Percentiles rank a stretch among this genome's conserved stretches.
These are phyloP conservation scores for Pedinophyceae sp. DNA, from an alignment of 139 green algal species.

Conservation along the genomic window DNA sequence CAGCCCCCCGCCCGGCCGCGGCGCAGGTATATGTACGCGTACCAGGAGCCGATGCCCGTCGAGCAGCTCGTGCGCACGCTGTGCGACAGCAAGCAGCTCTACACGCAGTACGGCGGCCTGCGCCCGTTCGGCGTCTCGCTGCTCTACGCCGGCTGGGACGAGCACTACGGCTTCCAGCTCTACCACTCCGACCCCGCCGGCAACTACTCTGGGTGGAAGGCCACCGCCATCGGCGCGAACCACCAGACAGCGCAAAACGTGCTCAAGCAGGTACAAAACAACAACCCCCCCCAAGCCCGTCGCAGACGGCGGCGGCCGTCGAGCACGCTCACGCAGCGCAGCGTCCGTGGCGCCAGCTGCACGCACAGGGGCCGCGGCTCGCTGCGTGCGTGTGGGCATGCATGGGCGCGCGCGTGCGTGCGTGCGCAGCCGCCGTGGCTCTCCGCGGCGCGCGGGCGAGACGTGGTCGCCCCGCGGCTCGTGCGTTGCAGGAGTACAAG, in stretches of 20 bases:
- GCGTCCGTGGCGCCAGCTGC: too few species aligned
- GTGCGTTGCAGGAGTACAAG: slow-evolving; percentile 65
- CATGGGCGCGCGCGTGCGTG: too few species aligned
- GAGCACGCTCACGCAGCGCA: too few species aligned
- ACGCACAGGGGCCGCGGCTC: too few species aligned
- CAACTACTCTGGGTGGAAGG: slow-evolving; percentile 98
- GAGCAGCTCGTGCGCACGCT: slow-evolving; percentile 88
- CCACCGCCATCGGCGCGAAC: slow-evolving; percentile 82
- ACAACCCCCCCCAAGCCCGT: too few species aligned
- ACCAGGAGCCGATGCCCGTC: slow-evolving; percentile 91
- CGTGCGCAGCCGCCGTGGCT: too few species aligned
- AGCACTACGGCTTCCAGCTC: slow-evolving; percentile 87
- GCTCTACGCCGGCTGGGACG: slow-evolving; percentile 93
- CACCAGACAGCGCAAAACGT: slow-evolving; percentile 70
- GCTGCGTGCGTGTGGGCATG: too few species aligned
- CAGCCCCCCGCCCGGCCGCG: too few species aligned
- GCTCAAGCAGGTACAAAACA: slow-evolving; percentile 75
- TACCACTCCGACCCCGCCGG: slow-evolving; percentile 90
- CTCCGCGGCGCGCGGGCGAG: too few species aligned
- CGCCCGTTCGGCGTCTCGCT: slow-evolving; percentile 95
- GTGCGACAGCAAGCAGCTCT: slow-evolving; percentile 94
- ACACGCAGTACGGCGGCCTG: slow-evolving; percentile 94
- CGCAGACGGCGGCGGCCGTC: too few species aligned
- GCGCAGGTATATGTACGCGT: slow-evolving; percentile 73
- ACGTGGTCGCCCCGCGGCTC: too few species aligned